Evolutionary conservation across 2,329 filamentous ascomycete genomes (phyloP).

Genomic region (Colletotrichum cordylinicola): DNA sequence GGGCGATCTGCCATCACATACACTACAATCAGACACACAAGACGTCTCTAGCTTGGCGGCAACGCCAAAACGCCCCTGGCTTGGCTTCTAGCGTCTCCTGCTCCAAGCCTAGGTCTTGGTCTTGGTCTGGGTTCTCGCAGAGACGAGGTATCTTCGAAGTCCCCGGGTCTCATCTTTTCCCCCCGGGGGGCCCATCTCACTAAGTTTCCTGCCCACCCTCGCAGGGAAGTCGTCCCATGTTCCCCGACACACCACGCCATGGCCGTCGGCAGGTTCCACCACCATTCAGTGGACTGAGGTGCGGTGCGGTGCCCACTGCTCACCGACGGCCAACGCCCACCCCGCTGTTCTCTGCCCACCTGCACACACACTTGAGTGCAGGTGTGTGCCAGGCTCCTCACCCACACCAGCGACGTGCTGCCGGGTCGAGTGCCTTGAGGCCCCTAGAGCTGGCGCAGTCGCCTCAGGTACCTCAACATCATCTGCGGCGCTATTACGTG

Average conservation of each 20-base stretch:
- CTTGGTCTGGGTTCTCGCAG: not conserved
- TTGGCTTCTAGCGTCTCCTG: not conserved
- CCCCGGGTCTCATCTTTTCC: not conserved
- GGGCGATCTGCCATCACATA: not conserved
- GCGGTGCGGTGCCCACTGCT: not conserved
- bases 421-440: not conserved
- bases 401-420: not conserved
- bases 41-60: constrained; percentile 17
- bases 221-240: constrained; percentile 18
- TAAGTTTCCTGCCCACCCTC: not conserved
- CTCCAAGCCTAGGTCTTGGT: not conserved
- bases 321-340: not conserved
- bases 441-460: not conserved
- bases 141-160: not conserved
- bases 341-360: not conserved
- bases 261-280: constrained; percentile 6
- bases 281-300: not conserved
- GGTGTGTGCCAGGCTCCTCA: not conserved
- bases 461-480: not conserved
- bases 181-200: not conserved
- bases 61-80: constrained; percentile 10
- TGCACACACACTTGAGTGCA: not conserved
- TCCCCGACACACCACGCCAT: constrained; percentile 4
- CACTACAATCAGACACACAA: not conserved
- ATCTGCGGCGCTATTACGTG: not conserved